Evolutionary conservation across 768 basidiomycete species (phyloP).

Genomic region (Tulasnella sp.): DNA sequence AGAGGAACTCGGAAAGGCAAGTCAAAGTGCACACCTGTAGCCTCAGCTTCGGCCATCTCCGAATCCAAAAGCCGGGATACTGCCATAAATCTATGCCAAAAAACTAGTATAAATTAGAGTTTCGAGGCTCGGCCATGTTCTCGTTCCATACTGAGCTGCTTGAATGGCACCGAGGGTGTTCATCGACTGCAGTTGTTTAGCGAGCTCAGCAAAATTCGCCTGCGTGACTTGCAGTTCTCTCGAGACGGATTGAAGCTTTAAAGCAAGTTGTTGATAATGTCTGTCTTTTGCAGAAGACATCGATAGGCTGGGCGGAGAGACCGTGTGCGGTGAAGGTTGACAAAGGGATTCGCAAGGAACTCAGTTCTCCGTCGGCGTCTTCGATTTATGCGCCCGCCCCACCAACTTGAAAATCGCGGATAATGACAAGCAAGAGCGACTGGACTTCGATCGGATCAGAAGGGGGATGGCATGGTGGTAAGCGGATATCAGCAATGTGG

Average conservation of each 20-base stretch:
- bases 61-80: constrained; percentile 25
- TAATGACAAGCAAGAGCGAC: too few relatives aligned
- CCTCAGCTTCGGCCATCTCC: constrained; percentile 21
- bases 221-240: constrained; percentile 26
- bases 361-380: background rate
- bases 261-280: constrained; percentile 29
- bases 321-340: background rate
- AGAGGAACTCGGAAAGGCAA: background rate
- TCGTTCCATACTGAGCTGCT: constrained; percentile 25
- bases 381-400: background rate
- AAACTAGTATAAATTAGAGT: background rate
- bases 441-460: too few relatives aligned
- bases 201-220: constrained; percentile 24
- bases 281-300: constrained; percentile 30
- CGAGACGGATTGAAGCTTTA: constrained; percentile 28
- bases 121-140: background rate
- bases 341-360: background rate
- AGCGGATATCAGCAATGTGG: too few relatives aligned
- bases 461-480: too few relatives aligned
- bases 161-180: constrained; percentile 29
- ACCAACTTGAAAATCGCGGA: too few relatives aligned
- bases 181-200: constrained; percentile 28
- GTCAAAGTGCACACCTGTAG: background rate
- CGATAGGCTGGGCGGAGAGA: background rate
- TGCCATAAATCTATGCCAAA: constrained; percentile 21